A percentile compares a stretch with the other conserved stretches of the same genome.
Conservation (phyloP, 768 basidiomycete species). For the Suillus alpinus region DNA sequence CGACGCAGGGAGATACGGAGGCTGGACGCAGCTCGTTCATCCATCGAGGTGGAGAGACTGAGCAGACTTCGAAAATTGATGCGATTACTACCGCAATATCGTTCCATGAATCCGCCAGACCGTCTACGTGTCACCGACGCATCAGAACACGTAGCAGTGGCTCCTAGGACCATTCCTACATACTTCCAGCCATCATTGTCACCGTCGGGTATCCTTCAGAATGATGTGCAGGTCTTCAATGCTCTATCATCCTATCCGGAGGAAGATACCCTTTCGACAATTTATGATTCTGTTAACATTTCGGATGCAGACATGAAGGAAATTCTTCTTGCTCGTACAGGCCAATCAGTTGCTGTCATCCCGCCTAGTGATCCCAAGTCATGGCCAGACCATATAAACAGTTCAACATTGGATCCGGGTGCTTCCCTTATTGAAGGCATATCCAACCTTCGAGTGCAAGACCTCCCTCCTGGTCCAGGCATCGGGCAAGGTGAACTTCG, state of each 20-base stretch:
- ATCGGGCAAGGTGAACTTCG: neutral
- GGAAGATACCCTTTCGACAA: neutral
- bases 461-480: neutral
- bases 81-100: conserved; percentile 37
- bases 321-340: conserved; percentile 1
- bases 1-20: conserved; percentile 52
- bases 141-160: conserved; percentile 15
- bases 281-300: neutral
- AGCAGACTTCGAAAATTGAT: conserved; percentile 48
- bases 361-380: neutral
- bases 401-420: neutral
- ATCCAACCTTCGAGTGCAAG: neutral
- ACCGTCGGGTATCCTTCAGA: neutral
- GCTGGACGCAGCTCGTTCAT: conserved; percentile 48
- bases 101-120: conserved; percentile 28
- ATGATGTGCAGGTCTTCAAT: neutral
- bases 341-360: neutral
- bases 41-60: conserved; percentile 57
- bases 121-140: conserved; percentile 28
- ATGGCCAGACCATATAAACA: neutral
- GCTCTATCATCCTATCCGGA: neutral
- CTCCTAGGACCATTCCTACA: conserved; percentile 7
- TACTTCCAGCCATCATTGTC: conserved; percentile 11
- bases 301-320: conserved; percentile 5
- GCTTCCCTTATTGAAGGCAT: neutral